Conservation (phyloP, 2,329 filamentous ascomycete genomes). For the Fusarium sp. region DNA sequence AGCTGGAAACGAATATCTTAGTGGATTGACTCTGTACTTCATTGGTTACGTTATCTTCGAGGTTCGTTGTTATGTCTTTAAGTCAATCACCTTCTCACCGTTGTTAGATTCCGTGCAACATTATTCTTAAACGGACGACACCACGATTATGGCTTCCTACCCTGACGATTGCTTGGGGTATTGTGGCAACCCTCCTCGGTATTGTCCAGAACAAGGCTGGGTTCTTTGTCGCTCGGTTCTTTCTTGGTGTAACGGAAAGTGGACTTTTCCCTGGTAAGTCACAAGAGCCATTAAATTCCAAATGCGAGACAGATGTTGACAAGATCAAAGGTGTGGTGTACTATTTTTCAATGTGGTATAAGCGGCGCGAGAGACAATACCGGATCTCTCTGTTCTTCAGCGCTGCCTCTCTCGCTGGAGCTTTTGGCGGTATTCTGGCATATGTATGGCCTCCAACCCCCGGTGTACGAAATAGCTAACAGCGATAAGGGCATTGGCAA, state of each 20-base stretch:
- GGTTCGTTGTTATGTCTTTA: conserved; percentile 40
- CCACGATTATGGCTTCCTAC: conserved; percentile 68
- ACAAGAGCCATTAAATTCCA: accelerated
- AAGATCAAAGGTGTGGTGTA: conserved; percentile 51
- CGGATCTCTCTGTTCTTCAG: conserved; percentile 67
- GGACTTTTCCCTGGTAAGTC: conserved; percentile 60
- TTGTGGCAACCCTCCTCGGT: conserved; percentile 63
- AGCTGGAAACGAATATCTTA: conserved; percentile 72
- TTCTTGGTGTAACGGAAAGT: conserved; percentile 65
- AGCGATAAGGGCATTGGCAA: conserved; percentile 60
- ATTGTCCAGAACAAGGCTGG: conserved; percentile 62
- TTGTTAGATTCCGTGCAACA: conserved; percentile 67
- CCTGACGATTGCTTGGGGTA: conserved; percentile 65
- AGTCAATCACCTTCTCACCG: not conserved
- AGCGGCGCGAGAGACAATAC: conserved; percentile 64
- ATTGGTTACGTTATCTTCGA: conserved; percentile 69
- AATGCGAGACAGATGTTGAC: accelerated
- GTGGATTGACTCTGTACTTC: conserved; percentile 74
- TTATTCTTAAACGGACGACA: conserved; percentile 69
- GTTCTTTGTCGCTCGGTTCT: conserved; percentile 65
- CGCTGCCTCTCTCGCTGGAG: conserved; percentile 64
- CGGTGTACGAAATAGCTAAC: not conserved
- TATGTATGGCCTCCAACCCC: conserved; percentile 52
- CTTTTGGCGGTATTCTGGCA: conserved; percentile 67
- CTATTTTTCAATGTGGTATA: conserved; percentile 67